A percentile compares a stretch with the other conserved stretches of the same genome.
Evolutionary conservation across 257 asterid species (phyloP).

Genomic region (Dorcoceras hygrometricum): DNA sequence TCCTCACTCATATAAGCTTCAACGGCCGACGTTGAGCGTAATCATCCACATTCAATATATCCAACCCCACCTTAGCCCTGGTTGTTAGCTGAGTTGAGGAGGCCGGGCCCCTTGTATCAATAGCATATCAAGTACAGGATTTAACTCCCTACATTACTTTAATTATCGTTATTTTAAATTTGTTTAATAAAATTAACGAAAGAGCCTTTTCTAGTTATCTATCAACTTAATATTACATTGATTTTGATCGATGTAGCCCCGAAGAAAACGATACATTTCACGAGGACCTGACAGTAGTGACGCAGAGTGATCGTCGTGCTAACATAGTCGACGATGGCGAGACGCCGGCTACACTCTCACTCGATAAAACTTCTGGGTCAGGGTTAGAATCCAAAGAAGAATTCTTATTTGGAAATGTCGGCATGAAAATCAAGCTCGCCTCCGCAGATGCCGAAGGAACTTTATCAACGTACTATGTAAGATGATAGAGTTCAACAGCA

Average conservation of each 20-base stretch:
- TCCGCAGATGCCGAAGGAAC: slow-evolving; percentile 9
- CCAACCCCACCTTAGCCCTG: background rate
- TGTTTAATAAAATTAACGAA: no score
- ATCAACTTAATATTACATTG: no score
- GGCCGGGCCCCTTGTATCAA: no score
- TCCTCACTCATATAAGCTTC: no score
- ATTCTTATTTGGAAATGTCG: slow-evolving; percentile 8
- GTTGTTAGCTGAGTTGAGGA: background rate
- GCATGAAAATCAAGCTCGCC: slow-evolving; percentile 21
- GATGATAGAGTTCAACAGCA: no score
- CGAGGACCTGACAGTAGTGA: background rate
- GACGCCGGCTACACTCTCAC: background rate
- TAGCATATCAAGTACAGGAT: no score
- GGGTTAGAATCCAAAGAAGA: slow-evolving; percentile 13
- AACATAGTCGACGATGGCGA: background rate
- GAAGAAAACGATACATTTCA: background rate
- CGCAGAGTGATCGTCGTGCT: background rate
- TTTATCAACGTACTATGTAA: slow-evolving; percentile 9
- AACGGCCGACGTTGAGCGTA: background rate
- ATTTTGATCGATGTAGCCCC: background rate
- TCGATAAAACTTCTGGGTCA: background rate
- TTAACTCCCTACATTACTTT: no score
- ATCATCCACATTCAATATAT: background rate
- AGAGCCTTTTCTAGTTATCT: no score
- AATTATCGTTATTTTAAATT: no score